phyloP scores from a whole-genome alignment of 805 yeast genomes.

The Lipomyces kockii region DNA sequence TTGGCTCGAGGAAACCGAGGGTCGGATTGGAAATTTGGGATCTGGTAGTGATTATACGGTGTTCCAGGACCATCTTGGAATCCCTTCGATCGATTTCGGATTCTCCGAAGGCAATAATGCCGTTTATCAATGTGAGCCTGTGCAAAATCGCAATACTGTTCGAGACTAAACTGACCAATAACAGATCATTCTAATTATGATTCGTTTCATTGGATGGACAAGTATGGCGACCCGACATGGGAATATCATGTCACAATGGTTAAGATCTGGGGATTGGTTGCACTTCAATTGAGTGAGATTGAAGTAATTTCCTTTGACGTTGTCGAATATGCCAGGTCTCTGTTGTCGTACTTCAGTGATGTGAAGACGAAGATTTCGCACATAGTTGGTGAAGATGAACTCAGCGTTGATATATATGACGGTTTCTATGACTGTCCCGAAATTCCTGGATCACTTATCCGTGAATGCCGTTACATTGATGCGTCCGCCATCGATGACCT shows the following conservation, averaged over 20 bases:
- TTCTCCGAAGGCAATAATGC: constrained; percentile 56
- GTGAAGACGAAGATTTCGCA: constrained; percentile 48
- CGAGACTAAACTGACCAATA: neutral
- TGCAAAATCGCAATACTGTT: neutral
- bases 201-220: constrained; percentile 66
- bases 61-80: constrained; percentile 50
- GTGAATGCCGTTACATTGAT: constrained; percentile 12
- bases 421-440: constrained; percentile 22
- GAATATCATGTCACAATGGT: constrained; percentile 61
- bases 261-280: constrained; percentile 56
- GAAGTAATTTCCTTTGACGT: constrained; percentile 53
- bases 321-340: constrained; percentile 49
- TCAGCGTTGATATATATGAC: constrained; percentile 17
- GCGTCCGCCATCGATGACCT: constrained; percentile 4
- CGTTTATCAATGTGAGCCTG: constrained; percentile 55
- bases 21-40: constrained; percentile 57
- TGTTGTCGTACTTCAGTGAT: constrained; percentile 49
- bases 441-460: constrained; percentile 3
- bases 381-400: constrained; percentile 30
- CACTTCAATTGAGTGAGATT: constrained; percentile 55
- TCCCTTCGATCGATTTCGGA: constrained; percentile 60
- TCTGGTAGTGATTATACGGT: constrained; percentile 70
- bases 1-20: constrained; percentile 43
- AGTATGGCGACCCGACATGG: constrained; percentile 66
- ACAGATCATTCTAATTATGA: constrained; percentile 68